These are phyloP conservation scores for Boechera stricta DNA, from an alignment of 345 rosid genomes.

Conservation along the genomic window DNA sequence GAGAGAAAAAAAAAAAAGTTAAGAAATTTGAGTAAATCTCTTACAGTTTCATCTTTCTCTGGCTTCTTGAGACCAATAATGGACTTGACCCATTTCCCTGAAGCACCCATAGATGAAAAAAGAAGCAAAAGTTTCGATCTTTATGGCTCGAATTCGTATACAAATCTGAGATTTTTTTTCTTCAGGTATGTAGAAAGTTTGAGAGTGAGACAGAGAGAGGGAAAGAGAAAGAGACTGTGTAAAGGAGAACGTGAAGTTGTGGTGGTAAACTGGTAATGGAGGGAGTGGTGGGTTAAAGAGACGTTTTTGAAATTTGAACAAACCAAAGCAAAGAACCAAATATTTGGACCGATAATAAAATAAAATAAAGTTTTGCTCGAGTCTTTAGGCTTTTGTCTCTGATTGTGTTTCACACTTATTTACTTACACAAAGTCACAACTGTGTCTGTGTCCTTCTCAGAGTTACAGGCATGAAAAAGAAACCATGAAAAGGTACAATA, in stretches of 20 bases:
- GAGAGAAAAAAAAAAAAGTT: background rate
- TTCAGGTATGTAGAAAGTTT: conserved; percentile 34
- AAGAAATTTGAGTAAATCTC: conserved; percentile 20
- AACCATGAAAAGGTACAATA: conserved; percentile 42
- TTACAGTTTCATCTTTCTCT: conserved; percentile 67
- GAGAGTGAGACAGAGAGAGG: conserved; percentile 16
- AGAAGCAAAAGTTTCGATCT: conserved; percentile 10
- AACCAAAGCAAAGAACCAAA: conserved; percentile 2
- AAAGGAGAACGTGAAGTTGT: conserved; percentile 42
- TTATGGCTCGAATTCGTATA: conserved; percentile 41
- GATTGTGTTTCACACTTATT: conserved; percentile 40
- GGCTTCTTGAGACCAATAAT: conserved; percentile 72
- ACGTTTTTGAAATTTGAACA: conserved; percentile 51
- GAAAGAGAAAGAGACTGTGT: conserved; percentile 26
- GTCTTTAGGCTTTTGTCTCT: conserved; percentile 44
- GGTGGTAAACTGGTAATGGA: conserved; percentile 36
- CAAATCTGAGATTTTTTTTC: conserved; percentile 20
- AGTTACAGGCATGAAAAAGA: conserved; percentile 41
- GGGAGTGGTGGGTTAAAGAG: conserved; percentile 50
- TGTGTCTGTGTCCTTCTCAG: conserved; percentile 36
- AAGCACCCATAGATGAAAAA: conserved; percentile 71
- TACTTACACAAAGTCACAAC: conserved; percentile 8
- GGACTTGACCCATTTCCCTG: conserved; percentile 93
- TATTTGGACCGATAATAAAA: background rate
- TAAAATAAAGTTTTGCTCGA: conserved; percentile 28